Conservation (phyloP, 306 rosid species). For the Cicer yamashitae region DNA sequence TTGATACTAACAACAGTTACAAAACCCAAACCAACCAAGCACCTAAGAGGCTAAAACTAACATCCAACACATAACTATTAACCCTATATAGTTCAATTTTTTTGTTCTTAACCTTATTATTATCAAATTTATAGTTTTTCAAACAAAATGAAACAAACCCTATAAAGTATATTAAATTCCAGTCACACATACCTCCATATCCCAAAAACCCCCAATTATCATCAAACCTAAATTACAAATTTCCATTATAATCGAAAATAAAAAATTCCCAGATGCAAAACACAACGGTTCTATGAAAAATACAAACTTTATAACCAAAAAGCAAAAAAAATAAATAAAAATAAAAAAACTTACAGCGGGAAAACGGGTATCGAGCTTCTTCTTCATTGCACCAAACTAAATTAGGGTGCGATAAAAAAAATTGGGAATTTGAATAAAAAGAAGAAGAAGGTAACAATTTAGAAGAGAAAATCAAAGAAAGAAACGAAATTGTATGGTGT, state of each 20-base stretch:
- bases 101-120: too few species aligned
- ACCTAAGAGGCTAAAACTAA: not conserved
- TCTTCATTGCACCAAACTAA: constrained; percentile 80
- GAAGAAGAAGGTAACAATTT: constrained; percentile 18
- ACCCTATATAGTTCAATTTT: constrained; percentile 16
- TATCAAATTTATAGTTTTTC: not conserved
- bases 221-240: not conserved
- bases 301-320: not conserved
- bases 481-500: not conserved
- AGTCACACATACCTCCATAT: not conserved
- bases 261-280: constrained; percentile 14
- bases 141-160: not conserved
- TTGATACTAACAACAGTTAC: not conserved
- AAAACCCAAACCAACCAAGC: constrained; percentile 35
- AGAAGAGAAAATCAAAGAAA: constrained; percentile 48
- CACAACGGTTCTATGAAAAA: constrained; percentile 21
- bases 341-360: constrained; percentile 84
- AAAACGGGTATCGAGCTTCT: constrained; percentile 96
- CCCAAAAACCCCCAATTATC: constrained; percentile 32
- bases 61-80: not conserved
- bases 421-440: not conserved
- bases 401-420: constrained; percentile 38
- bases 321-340: not conserved
- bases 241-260: not conserved
- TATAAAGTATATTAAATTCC: constrained; percentile 13